Conservation (phyloP, 306 rosid genomes). For the Prosopis cineraria region DNA sequence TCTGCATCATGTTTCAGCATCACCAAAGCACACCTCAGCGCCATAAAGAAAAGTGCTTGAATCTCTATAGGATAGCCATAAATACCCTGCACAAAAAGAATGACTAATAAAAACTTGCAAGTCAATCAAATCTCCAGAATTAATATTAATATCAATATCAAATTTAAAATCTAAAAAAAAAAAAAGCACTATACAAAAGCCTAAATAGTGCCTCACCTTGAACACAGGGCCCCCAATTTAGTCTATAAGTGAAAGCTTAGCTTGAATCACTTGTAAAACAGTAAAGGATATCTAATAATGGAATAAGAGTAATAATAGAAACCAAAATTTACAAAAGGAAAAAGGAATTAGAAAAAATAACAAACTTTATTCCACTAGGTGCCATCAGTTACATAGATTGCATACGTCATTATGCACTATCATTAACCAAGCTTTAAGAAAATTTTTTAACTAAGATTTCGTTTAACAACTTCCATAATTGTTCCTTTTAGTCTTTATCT, state of each 20-base stretch:
- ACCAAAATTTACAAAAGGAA: neutral
- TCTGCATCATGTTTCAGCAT: conserved; percentile 78
- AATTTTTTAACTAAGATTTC: no score
- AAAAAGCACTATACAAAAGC: neutral
- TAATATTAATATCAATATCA: neutral
- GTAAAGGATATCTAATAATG: neutral
- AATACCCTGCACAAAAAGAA: conserved; percentile 59
- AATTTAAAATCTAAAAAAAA: neutral
- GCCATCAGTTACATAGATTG: no score
- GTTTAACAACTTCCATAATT: no score
- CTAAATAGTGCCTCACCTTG: neutral
- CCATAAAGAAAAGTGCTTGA: conserved; percentile 95
- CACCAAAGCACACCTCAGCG: conserved; percentile 71
- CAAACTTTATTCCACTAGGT: no score
- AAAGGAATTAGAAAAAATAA: neutral
- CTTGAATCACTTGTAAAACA: conserved; percentile 13
- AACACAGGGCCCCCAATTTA: neutral
- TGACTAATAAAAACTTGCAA: neutral
- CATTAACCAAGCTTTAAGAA: no score
- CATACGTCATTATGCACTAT: no score
- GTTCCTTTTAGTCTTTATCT: no score
- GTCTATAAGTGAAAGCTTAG: conserved; percentile 2
- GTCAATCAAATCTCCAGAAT: conserved; percentile 9
- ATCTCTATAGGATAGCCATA: conserved; percentile 95
- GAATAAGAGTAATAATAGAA: conserved; percentile 12